A percentile compares a stretch with the other conserved stretches of the same genome.
Evolutionary conservation across 1,284 basidiomycete species (phyloP).

Genomic region (Violaceomyces palustris): DNA sequence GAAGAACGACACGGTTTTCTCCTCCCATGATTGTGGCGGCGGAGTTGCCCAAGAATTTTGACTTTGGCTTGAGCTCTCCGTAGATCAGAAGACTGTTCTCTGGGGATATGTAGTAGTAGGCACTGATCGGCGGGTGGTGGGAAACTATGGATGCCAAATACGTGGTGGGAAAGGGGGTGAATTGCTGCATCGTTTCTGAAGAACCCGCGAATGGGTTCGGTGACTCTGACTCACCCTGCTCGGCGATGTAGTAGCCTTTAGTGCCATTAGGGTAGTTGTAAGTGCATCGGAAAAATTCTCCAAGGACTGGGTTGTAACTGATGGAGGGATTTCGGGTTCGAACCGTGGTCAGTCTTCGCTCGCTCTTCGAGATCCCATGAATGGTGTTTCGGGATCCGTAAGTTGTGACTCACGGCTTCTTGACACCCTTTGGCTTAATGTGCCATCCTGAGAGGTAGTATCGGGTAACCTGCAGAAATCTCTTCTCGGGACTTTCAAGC

Average conservation of each 20-base stretch:
- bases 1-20: slow-evolving; percentile 61
- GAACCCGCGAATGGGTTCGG: slow-evolving; percentile 55
- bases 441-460: slow-evolving; percentile 99
- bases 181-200: neutral
- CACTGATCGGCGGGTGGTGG: slow-evolving; percentile 90
- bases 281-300: slow-evolving; percentile 93
- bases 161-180: neutral
- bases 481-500: slow-evolving; percentile 74
- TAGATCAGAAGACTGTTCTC: slow-evolving; percentile 72
- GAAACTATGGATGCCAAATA: slow-evolving; percentile 71
- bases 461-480: slow-evolving; percentile 83
- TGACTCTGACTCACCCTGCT: no score
- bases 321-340: no score
- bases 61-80: slow-evolving; percentile 91
- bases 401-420: slow-evolving; percentile 78
- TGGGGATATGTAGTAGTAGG: slow-evolving; percentile 95
- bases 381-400: no score
- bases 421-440: slow-evolving; percentile 98
- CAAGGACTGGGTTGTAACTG: slow-evolving; percentile 85
- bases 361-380: no score
- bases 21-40: slow-evolving; percentile 71
- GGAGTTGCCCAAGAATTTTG: slow-evolving; percentile 85
- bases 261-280: slow-evolving; percentile 90
- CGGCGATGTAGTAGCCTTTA: slow-evolving; percentile 91
- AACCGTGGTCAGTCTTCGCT: no score